Percentiles rank a stretch among this genome's conserved stretches.
phyloP scores from a whole-genome alignment of 148 eudicot genomes.

The Heliosperma pusillum region DNA sequence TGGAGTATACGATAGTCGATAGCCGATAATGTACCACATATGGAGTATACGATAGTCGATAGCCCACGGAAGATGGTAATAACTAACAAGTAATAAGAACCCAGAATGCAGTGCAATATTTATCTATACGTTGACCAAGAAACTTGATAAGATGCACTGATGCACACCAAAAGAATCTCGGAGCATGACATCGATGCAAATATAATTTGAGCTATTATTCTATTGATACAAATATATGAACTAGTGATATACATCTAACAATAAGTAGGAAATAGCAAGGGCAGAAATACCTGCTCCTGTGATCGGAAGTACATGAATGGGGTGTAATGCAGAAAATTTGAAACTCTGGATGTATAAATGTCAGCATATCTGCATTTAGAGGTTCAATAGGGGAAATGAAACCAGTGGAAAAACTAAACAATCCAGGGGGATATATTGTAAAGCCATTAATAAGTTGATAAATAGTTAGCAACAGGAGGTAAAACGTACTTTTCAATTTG shows the following conservation, averaged over 20 bases:
- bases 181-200: background rate
- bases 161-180: too few relatives aligned
- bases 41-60: too few relatives aligned
- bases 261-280: background rate
- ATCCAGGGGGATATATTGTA: background rate
- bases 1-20: too few relatives aligned
- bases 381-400: conserved; percentile 7
- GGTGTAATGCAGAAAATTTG: conserved; percentile 89
- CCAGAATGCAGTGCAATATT: background rate
- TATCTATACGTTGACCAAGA: conserved; percentile 6
- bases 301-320: conserved; percentile 97
- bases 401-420: background rate
- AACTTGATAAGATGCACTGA: background rate
- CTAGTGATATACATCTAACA: background rate
- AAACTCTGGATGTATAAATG: conserved; percentile 94
- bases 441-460: background rate
- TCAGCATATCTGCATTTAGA: conserved; percentile 79
- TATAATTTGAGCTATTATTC: background rate
- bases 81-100: too few relatives aligned
- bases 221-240: background rate
- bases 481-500: conserved; percentile 87
- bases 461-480: conserved; percentile 4
- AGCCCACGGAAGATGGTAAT: background rate
- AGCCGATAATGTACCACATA: background rate
- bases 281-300: conserved; percentile 74